phyloP scores from a whole-genome alignment of 441 rosid species.

The Croton setiger region DNA sequence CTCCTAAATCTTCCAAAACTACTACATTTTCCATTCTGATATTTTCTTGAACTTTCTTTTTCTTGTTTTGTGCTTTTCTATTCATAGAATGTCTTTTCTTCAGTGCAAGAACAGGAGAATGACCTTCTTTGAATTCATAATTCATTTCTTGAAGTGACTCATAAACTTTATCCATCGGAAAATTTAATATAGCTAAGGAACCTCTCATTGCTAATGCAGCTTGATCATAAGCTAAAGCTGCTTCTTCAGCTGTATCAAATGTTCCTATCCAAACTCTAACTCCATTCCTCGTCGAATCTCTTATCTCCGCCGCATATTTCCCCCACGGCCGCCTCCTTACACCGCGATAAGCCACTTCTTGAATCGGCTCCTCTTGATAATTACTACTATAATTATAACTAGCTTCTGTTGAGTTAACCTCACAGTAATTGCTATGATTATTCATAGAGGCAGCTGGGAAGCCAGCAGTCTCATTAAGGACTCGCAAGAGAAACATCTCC shows the following conservation, averaged over 20 bases:
- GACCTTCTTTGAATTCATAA: constrained; percentile 32
- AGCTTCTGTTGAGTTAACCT: constrained; percentile 31
- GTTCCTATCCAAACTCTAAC: constrained; percentile 90
- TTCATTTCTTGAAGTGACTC: constrained; percentile 60
- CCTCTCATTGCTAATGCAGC: constrained; percentile 91
- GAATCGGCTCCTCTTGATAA: constrained; percentile 25
- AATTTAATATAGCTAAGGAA: constrained; percentile 62
- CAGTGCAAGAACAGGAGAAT: constrained; percentile 75
- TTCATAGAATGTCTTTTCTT: constrained; percentile 72
- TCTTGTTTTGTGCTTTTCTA: constrained; percentile 45
- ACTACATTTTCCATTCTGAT: constrained; percentile 38
- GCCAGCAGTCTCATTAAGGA: constrained; percentile 41
- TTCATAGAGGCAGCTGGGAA: constrained; percentile 2
- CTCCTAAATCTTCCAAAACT: constrained; percentile 85
- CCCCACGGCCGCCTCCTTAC: constrained; percentile 94
- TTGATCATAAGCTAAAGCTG: constrained; percentile 90
- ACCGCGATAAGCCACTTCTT: constrained; percentile 58
- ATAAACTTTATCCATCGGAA: constrained; percentile 62
- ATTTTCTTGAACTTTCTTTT: constrained; percentile 36
- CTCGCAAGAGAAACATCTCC: constrained; percentile 76
- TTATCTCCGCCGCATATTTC: constrained; percentile 83
- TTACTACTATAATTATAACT: constrained; percentile 11
- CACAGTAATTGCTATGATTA: constrained; percentile 1
- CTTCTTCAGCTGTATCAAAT: constrained; percentile 83
- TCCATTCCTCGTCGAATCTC: constrained; percentile 82